Conservation (phyloP, 2,329 filamentous ascomycete species). For the Penicillium decumbens region DNA sequence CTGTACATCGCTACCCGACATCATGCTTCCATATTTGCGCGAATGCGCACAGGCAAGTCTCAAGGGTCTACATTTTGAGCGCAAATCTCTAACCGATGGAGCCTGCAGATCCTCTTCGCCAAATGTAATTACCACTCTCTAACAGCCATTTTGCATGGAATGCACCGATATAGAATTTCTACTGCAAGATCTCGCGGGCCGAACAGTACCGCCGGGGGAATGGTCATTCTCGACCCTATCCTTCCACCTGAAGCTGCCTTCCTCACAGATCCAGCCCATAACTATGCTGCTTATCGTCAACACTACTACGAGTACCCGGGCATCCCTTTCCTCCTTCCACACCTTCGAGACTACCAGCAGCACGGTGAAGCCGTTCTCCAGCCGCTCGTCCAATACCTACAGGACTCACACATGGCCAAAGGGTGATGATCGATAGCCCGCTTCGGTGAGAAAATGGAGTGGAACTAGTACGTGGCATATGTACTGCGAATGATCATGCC, state of each 20-base stretch:
- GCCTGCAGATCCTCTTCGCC: slow-evolving; percentile 27
- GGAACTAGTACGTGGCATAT: slow-evolving; percentile 8
- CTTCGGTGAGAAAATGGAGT: slow-evolving; percentile 4
- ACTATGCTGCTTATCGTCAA: slow-evolving; percentile 36
- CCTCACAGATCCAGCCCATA: slow-evolving; percentile 30
- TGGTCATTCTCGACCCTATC: slow-evolving; percentile 23
- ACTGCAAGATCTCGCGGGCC: slow-evolving; percentile 18
- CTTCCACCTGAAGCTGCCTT: slow-evolving; percentile 23
- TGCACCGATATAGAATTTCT: slow-evolving; percentile 32
- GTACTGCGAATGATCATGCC: slow-evolving; percentile 14
- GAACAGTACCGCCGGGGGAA: slow-evolving; percentile 11
- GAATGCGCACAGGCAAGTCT: slow-evolving; percentile 34
- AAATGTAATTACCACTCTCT: slow-evolving; percentile 37
- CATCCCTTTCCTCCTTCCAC: slow-evolving; percentile 38
- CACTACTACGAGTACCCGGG: slow-evolving; percentile 32
- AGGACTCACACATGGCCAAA: slow-evolving; percentile 2
- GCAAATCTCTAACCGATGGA: slow-evolving; percentile 4
- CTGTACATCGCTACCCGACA: slow-evolving; percentile 35
- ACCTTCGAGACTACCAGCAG: slow-evolving; percentile 33
- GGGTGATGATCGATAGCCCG: slow-evolving; percentile 2
- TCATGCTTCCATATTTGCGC: slow-evolving; percentile 27
- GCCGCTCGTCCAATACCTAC: slow-evolving; percentile 27
- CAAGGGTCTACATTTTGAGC: not conserved
- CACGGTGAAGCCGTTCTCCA: slow-evolving; percentile 27
- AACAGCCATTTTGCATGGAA: slow-evolving; percentile 35